These are phyloP conservation scores for Phytophthora colocasiae DNA, from an alignment of 352 stramenopile species.

Conservation along the genomic window DNA sequence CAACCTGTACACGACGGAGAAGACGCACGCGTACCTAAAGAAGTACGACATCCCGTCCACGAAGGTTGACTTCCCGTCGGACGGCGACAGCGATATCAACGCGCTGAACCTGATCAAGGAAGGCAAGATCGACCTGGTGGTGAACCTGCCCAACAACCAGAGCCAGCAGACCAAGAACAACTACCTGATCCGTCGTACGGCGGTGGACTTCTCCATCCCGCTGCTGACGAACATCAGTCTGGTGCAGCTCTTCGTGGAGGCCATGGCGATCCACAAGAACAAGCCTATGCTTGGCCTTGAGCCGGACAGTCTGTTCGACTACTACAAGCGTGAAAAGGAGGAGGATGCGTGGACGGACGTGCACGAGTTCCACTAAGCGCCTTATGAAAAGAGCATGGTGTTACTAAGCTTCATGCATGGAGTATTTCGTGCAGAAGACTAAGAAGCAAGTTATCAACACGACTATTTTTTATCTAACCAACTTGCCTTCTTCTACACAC, in stretches of 20 bases:
- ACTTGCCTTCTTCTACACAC: neutral
- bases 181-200: conserved; percentile 93
- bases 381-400: conserved; percentile 17
- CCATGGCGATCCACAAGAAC: conserved; percentile 94
- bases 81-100: conserved; percentile 73
- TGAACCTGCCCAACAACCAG: conserved; percentile 92
- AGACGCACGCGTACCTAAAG: conserved; percentile 90
- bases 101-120: conserved; percentile 94
- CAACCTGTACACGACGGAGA: conserved; percentile 95
- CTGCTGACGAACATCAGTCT: conserved; percentile 93
- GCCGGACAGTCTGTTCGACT: conserved; percentile 97
- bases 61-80: conserved; percentile 83
- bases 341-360: conserved; percentile 95
- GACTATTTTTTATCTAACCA: conserved; percentile 33
- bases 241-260: conserved; percentile 93
- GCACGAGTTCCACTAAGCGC: conserved; percentile 96
- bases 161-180: conserved; percentile 93
- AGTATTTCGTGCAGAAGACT: conserved; percentile 32
- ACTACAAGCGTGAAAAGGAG: conserved; percentile 95
- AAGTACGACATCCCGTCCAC: conserved; percentile 90
- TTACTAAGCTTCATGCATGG: conserved; percentile 15
- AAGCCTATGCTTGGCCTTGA: conserved; percentile 94
- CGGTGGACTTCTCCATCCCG: conserved; percentile 93
- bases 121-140: conserved; percentile 95
- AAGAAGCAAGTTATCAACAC: conserved; percentile 35